Percentiles rank a stretch among this genome's conserved stretches.
These are phyloP conservation scores for Elymus sibiricus DNA, from an alignment of 176 grass and related monocot genomes.

Conservation along the genomic window DNA sequence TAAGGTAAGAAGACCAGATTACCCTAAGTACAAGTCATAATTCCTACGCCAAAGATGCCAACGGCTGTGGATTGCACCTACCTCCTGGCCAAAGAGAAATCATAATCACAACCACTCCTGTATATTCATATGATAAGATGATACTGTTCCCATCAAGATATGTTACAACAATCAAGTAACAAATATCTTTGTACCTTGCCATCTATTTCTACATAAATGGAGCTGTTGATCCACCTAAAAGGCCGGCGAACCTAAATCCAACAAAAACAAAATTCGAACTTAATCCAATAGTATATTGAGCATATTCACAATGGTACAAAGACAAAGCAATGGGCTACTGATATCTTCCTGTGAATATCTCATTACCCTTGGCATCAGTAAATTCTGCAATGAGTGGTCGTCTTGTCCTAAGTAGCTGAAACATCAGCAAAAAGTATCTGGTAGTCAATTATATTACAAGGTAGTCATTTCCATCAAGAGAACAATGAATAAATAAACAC, in stretches of 20 bases:
- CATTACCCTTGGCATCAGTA: slow-evolving; percentile 69
- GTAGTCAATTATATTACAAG: not conserved
- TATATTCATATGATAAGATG: too few species aligned
- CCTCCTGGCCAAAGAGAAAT: slow-evolving; percentile 53
- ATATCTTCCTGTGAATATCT: slow-evolving; percentile 75
- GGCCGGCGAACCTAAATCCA: slow-evolving; percentile 73
- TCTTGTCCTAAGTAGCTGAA: slow-evolving; percentile 81
- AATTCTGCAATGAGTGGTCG: slow-evolving; percentile 78
- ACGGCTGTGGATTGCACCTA: slow-evolving; percentile 86
- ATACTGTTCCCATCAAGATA: too few species aligned
- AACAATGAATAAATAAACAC: slow-evolving; percentile 14
- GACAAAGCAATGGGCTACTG: not conserved
- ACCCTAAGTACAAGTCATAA: slow-evolving; percentile 99
- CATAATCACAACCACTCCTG: not conserved
- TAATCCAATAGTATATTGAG: not conserved
- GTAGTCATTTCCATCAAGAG: slow-evolving; percentile 1
- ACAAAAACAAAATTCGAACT: not conserved
- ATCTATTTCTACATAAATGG: slow-evolving; percentile 87
- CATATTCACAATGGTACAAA: slow-evolving; percentile 15
- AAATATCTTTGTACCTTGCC: slow-evolving; percentile 62
- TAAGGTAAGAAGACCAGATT: slow-evolving; percentile 19
- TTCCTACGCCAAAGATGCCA: slow-evolving; percentile 97
- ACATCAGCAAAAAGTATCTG: slow-evolving; percentile 27
- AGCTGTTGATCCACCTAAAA: slow-evolving; percentile 92
- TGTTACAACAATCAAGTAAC: not conserved